These are phyloP conservation scores for Pythium biforme DNA, from an alignment of 352 stramenopile species.

Conservation along the genomic window DNA sequence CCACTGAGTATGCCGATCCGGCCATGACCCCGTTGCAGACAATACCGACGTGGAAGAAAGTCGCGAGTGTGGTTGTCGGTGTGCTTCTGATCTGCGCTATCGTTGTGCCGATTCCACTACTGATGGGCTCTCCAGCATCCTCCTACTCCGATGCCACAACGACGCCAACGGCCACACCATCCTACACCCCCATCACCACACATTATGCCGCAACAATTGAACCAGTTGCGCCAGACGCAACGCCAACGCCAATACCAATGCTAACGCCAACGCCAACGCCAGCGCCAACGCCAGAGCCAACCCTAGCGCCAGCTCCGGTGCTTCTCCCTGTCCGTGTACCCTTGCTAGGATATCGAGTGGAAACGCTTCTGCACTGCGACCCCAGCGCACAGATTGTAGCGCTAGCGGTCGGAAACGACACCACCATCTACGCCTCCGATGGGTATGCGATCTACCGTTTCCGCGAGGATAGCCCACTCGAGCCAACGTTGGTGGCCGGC, in stretches of 20 bases:
- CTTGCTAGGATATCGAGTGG: no score
- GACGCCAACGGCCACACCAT: neutral
- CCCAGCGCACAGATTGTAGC: no score
- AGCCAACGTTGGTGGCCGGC: neutral
- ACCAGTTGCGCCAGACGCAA: neutral
- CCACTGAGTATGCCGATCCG: no score
- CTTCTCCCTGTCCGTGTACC: neutral
- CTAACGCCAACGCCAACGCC: neutral
- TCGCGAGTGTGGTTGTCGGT: no score
- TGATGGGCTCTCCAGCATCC: no score
- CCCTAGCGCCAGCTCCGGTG: neutral
- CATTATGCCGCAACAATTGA: neutral
- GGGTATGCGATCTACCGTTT: neutral
- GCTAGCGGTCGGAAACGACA: neutral
- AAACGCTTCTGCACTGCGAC: no score
- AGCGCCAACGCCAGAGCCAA: neutral
- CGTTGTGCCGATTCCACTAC: no score
- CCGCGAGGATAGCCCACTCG: neutral
- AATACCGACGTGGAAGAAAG: no score
- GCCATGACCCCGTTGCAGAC: no score
- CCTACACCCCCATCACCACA: neutral
- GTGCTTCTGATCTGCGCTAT: no score
- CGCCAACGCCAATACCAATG: no score
- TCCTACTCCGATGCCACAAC: neutral
- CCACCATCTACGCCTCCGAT: neutral